These are phyloP conservation scores for Brachypodium distachyon DNA, from an alignment of 202 grass and related monocot genomes.

Conservation along the genomic window DNA sequence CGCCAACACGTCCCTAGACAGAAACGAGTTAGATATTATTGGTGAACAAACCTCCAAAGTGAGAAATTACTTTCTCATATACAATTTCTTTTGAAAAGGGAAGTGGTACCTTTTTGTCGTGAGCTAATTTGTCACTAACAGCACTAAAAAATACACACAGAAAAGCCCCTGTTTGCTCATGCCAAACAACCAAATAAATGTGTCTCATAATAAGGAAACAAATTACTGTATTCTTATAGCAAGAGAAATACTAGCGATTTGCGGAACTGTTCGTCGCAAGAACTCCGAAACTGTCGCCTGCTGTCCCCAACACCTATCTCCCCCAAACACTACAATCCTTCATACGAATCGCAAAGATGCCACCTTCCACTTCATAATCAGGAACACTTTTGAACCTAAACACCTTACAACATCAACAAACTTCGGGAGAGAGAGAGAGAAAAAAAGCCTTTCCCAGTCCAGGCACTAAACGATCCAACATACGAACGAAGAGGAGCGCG, in stretches of 20 bases:
- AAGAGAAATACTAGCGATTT: background rate
- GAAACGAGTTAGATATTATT: constrained; percentile 10
- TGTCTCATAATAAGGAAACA: background rate
- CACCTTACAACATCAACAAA: background rate
- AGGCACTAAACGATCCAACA: background rate
- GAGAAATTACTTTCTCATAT: background rate
- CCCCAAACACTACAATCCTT: constrained; percentile 8
- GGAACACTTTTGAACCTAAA: background rate
- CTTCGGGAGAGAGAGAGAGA: too few species aligned
- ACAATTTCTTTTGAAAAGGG: background rate
- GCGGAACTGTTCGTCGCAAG: background rate
- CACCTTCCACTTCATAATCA: background rate
- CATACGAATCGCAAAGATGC: background rate
- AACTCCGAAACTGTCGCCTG: background rate
- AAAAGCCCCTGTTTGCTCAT: background rate
- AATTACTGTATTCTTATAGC: background rate
- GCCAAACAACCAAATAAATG: background rate
- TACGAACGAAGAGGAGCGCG: background rate
- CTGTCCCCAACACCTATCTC: background rate
- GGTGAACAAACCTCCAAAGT: constrained; percentile 20
- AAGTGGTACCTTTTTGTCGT: background rate
- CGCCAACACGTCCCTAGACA: background rate
- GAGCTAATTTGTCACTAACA: background rate
- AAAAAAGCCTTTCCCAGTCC: background rate
- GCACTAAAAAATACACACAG: background rate